Conservation (phyloP, 352 stramenopile species). For the Peronosclerospora sorghi region DNA sequence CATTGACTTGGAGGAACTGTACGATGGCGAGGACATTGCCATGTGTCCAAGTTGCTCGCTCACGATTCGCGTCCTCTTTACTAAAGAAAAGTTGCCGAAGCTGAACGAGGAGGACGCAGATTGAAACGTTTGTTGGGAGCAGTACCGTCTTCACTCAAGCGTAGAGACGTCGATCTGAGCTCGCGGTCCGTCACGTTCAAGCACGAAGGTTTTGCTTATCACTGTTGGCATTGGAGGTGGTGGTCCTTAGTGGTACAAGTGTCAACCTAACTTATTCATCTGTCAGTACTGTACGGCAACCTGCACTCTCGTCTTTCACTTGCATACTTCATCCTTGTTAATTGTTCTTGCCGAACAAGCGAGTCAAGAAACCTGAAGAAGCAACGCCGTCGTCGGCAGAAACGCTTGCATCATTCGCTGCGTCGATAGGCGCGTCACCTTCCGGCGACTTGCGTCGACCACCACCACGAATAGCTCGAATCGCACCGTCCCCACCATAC, state of each 20-base stretch:
- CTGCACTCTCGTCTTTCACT: too few relatives aligned
- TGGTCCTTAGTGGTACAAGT: too few relatives aligned
- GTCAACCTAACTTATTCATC: too few relatives aligned
- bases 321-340: constrained; percentile 6
- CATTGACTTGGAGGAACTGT: constrained; percentile 77
- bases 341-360: constrained; percentile 40
- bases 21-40: constrained; percentile 95
- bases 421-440: constrained; percentile 12
- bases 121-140: constrained; percentile 1
- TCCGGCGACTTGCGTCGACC: constrained; percentile 46
- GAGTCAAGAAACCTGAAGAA: constrained; percentile 36
- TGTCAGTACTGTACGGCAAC: too few relatives aligned
- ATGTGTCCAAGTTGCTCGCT: constrained; percentile 94
- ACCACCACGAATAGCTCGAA: constrained; percentile 63
- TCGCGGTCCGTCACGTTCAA: too few relatives aligned
- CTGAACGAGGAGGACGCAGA: constrained; percentile 33
- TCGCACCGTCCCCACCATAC: constrained; percentile 51
- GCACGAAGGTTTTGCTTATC: too few relatives aligned
- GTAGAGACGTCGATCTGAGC: too few relatives aligned
- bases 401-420: background rate
- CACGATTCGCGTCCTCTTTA: constrained; percentile 92
- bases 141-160: too few relatives aligned
- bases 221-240: too few relatives aligned
- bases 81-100: constrained; percentile 76
- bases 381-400: constrained; percentile 7